Conservation (phyloP, 768 basidiomycete species). For the Gloeostereum incarnatum region DNA sequence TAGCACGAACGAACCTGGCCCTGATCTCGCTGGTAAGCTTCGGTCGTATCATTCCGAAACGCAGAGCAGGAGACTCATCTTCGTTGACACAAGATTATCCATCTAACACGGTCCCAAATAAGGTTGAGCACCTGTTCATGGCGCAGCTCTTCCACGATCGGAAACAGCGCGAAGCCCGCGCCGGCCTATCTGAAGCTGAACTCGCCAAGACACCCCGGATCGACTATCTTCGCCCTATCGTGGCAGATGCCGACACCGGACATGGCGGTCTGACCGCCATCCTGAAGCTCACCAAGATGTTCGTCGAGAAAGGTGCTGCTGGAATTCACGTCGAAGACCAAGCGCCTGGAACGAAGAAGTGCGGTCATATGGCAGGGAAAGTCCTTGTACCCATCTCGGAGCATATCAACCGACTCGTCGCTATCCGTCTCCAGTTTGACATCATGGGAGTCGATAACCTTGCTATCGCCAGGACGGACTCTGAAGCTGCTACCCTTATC, state of each 20-base stretch:
- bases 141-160: constrained; percentile 99
- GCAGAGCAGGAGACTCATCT: too few relatives aligned
- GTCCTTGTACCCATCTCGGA: constrained; percentile 96
- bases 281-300: constrained; percentile 98
- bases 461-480: constrained; percentile 89
- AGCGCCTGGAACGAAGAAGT: constrained; percentile 95
- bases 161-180: constrained; percentile 82
- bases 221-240: constrained; percentile 89
- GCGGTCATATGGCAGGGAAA: constrained; percentile 91
- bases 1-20: constrained; percentile 92
- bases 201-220: constrained; percentile 60
- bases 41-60: background rate
- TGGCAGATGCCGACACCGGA: constrained; percentile 97
- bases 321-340: constrained; percentile 99
- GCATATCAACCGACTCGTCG: constrained; percentile 96
- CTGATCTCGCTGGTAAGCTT: constrained; percentile 84
- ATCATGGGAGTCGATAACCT: constrained; percentile 98
- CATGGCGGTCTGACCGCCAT: constrained; percentile 97
- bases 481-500: constrained; percentile 95
- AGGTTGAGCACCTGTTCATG: constrained; percentile 96
- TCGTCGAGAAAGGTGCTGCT: constrained; percentile 96
- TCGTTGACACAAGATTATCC: constrained; percentile 67
- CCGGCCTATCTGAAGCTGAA: constrained; percentile 59
- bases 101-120: constrained; percentile 97
- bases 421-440: constrained; percentile 95